phyloP scores from a whole-genome alignment of 768 basidiomycete genomes.

The Pholiota molesta region DNA sequence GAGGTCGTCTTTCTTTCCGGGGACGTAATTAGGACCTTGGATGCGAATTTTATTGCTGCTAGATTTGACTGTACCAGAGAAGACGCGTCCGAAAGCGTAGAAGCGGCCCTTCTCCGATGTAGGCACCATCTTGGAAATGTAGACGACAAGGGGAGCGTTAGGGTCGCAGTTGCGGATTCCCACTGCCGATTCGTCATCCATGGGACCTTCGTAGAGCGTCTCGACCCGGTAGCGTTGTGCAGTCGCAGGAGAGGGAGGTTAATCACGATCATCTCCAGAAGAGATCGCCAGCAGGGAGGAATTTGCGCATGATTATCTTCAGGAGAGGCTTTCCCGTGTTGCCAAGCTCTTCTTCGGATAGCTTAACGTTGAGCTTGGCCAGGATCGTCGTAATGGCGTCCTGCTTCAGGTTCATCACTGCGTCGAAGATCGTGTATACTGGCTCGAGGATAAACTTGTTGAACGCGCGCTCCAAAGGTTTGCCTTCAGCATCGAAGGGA shows the following conservation, averaged over 20 bases:
- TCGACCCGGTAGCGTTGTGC: slow-evolving; percentile 99
- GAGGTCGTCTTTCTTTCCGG: slow-evolving; percentile 97
- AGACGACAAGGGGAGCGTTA: slow-evolving; percentile 93
- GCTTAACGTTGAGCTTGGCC: slow-evolving; percentile 94
- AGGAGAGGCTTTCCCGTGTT: slow-evolving; percentile 94
- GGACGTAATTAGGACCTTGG: slow-evolving; percentile 98
- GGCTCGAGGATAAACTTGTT: slow-evolving; percentile 98
- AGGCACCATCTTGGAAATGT: slow-evolving; percentile 99
- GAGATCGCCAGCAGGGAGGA: slow-evolving; percentile 98
- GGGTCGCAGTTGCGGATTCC: slow-evolving; percentile 98
- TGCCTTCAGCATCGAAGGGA: slow-evolving; percentile 74
- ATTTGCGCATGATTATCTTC: slow-evolving; percentile 98
- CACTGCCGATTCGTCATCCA: slow-evolving; percentile 99
- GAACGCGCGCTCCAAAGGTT: slow-evolving; percentile 94
- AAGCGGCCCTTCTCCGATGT: slow-evolving; percentile 99
- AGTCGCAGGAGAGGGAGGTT: slow-evolving; percentile 95
- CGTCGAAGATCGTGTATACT: slow-evolving; percentile 97
- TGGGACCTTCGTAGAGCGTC: slow-evolving; percentile 99
- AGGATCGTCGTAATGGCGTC: slow-evolving; percentile 81
- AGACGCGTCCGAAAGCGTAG: slow-evolving; percentile 99
- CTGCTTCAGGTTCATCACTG: slow-evolving; percentile 99
- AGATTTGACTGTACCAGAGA: slow-evolving; percentile 97
- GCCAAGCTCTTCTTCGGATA: slow-evolving; percentile 86
- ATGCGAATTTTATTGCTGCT: slow-evolving; percentile 98
- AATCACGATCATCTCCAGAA: slow-evolving; percentile 99